phyloP scores from a whole-genome alignment of 331 rosid species.

The Rosa hybrid region DNA sequence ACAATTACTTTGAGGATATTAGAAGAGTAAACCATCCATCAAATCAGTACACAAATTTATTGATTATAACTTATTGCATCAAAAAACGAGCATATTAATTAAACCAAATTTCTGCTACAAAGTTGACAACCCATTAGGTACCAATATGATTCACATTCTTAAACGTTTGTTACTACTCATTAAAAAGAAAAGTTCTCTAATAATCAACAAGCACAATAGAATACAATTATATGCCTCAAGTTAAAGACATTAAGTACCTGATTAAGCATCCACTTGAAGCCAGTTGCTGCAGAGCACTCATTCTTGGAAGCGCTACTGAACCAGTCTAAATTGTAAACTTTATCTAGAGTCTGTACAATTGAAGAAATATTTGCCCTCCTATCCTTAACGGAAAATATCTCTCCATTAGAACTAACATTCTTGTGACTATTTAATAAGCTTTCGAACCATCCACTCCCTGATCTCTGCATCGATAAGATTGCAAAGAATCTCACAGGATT shows the following conservation, averaged over 20 bases:
- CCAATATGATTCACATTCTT: not conserved
- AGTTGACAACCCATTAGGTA: not conserved
- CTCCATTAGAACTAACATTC: conserved; percentile 91
- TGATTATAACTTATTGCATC: not conserved
- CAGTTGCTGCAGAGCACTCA: conserved; percentile 90
- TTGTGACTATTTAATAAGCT: conserved; percentile 82
- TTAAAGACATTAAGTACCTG: conserved; percentile 54
- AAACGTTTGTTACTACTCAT: not conserved
- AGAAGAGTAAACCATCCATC: not conserved
- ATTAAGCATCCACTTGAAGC: conserved; percentile 99
- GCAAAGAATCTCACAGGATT: conserved; percentile 88
- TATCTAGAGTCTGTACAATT: conserved; percentile 71
- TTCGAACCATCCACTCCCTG: conserved; percentile 99
- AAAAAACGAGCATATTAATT: not conserved
- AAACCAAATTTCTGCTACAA: not conserved
- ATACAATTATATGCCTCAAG: not conserved
- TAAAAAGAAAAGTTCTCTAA: not conserved
- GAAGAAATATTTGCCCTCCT: conserved; percentile 74
- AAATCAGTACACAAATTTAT: not conserved
- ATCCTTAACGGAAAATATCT: conserved; percentile 69
- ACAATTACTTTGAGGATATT: not conserved
- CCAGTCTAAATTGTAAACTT: conserved; percentile 92
- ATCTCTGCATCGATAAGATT: conserved; percentile 88
- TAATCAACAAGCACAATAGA: not conserved
- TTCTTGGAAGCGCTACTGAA: conserved; percentile 94